Conservation (phyloP, 805 yeast genomes). For the Candida cerambycidarum region DNA sequence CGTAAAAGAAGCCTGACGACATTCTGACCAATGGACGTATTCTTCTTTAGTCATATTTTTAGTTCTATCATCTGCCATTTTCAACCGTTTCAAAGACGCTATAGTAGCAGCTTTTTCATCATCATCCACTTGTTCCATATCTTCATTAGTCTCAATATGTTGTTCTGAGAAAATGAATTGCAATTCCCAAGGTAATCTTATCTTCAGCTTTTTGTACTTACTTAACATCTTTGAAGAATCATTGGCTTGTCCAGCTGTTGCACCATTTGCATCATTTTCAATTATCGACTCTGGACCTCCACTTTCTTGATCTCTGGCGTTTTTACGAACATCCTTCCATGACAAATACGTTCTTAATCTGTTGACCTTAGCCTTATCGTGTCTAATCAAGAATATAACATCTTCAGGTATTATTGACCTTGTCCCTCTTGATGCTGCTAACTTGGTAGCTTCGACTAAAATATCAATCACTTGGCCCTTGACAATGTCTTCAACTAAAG, state of each 20-base stretch:
- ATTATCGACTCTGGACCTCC: slow-evolving; percentile 51
- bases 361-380: slow-evolving; percentile 91
- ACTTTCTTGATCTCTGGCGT: slow-evolving; percentile 58
- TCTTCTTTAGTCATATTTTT: slow-evolving; percentile 93
- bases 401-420: slow-evolving; percentile 89
- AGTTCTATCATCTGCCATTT: slow-evolving; percentile 93
- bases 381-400: slow-evolving; percentile 86
- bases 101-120: slow-evolving; percentile 87
- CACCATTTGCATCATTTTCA: slow-evolving; percentile 49
- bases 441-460: slow-evolving; percentile 68
- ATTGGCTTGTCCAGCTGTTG: slow-evolving; percentile 26
- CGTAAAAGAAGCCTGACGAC: slow-evolving; percentile 96
- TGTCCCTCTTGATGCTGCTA: slow-evolving; percentile 78
- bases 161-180: slow-evolving; percentile 92
- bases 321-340: slow-evolving; percentile 95
- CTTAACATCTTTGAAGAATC: slow-evolving; percentile 44
- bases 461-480: slow-evolving; percentile 92
- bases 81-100: slow-evolving; percentile 84
- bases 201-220: slow-evolving; percentile 68
- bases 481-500: slow-evolving; percentile 93
- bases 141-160: slow-evolving; percentile 69
- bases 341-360: slow-evolving; percentile 86
- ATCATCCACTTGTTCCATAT: slow-evolving; percentile 66
- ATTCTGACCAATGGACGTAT: slow-evolving; percentile 98
- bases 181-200: slow-evolving; percentile 92